Evolutionary conservation across 1,284 basidiomycete species (phyloP), one percentile per base, ranked within the genome.

Genomic region (Ceratobasidium sp.): DNA sequence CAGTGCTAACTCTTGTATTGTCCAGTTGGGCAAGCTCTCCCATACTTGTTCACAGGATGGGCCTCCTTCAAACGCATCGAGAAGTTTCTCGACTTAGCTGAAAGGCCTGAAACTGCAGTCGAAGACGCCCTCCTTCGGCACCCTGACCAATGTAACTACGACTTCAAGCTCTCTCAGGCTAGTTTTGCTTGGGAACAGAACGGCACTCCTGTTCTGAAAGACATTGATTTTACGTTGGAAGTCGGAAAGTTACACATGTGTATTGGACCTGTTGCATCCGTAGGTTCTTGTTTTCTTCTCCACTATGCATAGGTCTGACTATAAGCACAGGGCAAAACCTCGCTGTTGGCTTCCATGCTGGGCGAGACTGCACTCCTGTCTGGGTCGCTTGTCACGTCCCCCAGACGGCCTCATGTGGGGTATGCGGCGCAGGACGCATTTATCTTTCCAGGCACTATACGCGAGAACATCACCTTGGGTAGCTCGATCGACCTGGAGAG

Each of bases 381-480:
- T 28, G 66, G 66, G 0, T 68, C 66, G 23, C 26, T 68, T 1
- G 26, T 68, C 15, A 52, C 66, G 13, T 68, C 66, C 17, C 65
- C 48, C 15, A 40, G 23, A 38, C 66, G 65, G 15, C 65, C 48
- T 13, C 50, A 50, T 15, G 48, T 68, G 17, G 66, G 48, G 10
- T 68, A 68, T 17, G 66, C 48, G 6, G 66, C 66, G 28, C 66
- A 68, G 28, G 66, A 68, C 17, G 66, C 66, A 12, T 68, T 68
- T 38, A 54, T 68, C 17, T 68, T 68, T 15, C 10, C 66, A 9
- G 66, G 48, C 12, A 68, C 48, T 17, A 33, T 68, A 38, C 66
- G 66, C 12, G 66, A 68, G 28, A 68, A 68, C 42, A 78, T 68
- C 9, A 28, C 77, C 2, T 71, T 80, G 20, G 79, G 79, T 13